Conservation (phyloP, 257 asterid species). For the Pogostemon cablin region DNA sequence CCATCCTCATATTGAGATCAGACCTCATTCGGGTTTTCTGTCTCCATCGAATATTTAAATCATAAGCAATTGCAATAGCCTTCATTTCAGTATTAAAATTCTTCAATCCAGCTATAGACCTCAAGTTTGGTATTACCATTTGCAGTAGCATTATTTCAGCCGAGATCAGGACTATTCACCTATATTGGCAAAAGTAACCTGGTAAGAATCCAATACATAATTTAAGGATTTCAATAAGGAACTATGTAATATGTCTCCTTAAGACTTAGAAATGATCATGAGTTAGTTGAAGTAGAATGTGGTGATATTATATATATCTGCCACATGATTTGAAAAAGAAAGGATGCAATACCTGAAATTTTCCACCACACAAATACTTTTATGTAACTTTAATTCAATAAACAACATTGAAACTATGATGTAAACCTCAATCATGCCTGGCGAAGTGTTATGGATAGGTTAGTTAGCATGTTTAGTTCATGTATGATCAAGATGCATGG, state of each 20-base stretch:
- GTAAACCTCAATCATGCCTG: too few species aligned
- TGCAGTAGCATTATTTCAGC: conserved; percentile 93
- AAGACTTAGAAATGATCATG: too few species aligned
- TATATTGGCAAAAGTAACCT: conserved; percentile 32
- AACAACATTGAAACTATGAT: too few species aligned
- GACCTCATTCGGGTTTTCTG: conserved; percentile 71
- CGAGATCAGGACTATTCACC: conserved; percentile 92
- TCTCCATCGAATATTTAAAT: conserved; percentile 76
- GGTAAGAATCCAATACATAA: not conserved
- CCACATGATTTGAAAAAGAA: conserved; percentile 90
- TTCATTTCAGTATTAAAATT: conserved; percentile 80
- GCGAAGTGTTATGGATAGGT: too few species aligned
- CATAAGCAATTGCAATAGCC: conserved; percentile 55
- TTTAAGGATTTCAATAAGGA: not conserved
- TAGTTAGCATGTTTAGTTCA: too few species aligned
- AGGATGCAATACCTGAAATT: conserved; percentile 56
- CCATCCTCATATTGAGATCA: conserved; percentile 89
- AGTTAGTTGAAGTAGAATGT: too few species aligned
- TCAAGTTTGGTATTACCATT: conserved; percentile 79
- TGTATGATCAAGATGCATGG: too few species aligned
- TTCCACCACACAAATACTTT: too few species aligned
- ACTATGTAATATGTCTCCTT: not conserved
- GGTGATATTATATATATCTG: conserved; percentile 45
- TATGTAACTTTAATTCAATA: too few species aligned
- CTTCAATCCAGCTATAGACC: conserved; percentile 77